Evolutionary conservation across 345 rosid genomes (phyloP).

Genomic region (Durio zibethinus): DNA sequence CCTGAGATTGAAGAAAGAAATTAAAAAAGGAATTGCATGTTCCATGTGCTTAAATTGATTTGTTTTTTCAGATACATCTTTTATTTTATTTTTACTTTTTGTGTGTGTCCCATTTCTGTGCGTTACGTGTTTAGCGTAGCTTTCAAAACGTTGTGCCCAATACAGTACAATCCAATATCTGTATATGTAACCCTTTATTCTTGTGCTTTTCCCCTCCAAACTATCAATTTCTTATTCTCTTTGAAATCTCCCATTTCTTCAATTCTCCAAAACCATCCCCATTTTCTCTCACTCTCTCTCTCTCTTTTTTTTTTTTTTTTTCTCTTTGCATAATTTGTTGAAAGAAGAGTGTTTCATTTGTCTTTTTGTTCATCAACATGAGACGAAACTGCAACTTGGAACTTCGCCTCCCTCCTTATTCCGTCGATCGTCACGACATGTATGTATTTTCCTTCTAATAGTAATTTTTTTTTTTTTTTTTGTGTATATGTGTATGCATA

Average conservation of each 20-base stretch:
- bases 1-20: not conserved
- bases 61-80: too few relatives aligned
- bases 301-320: too few relatives aligned
- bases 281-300: too few relatives aligned
- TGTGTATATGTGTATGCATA: not conserved
- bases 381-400: slow-evolving; percentile 46
- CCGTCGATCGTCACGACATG: slow-evolving; percentile 11
- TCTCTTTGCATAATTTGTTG: not conserved
- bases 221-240: not conserved
- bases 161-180: not conserved
- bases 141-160: not conserved
- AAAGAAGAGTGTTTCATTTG: not conserved
- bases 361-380: slow-evolving; percentile 6
- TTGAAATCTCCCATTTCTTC: not conserved
- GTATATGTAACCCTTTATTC: not conserved
- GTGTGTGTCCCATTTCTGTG: slow-evolving; percentile 4
- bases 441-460: not conserved
- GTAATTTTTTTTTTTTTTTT: not conserved
- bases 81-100: not conserved
- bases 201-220: not conserved
- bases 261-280: not conserved
- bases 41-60: slow-evolving; percentile 22
- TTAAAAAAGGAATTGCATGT: not conserved
- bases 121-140: slow-evolving; percentile 12
- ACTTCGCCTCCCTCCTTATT: slow-evolving; percentile 34